Conservation (phyloP, 352 stramenopile genomes). For the Thraustochytrium striatum region DNA sequence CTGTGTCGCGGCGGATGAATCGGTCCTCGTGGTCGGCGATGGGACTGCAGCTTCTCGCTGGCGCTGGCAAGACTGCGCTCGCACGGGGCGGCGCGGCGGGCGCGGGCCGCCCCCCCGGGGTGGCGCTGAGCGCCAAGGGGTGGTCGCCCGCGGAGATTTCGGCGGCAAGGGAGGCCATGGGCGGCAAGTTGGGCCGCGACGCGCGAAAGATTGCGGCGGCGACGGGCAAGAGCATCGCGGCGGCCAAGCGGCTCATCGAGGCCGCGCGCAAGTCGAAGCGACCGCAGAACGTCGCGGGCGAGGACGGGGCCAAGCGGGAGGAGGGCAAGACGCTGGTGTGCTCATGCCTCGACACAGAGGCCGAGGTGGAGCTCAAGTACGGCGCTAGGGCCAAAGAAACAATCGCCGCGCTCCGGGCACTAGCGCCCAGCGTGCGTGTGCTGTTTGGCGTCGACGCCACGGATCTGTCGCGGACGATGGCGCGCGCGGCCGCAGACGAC, state of each 20-base stretch:
- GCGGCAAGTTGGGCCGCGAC: too few relatives aligned
- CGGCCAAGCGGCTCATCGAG: too few relatives aligned
- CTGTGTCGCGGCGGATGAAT: not conserved
- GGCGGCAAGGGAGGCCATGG: too few relatives aligned
- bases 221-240: too few relatives aligned
- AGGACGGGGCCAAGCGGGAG: not conserved
- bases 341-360: not conserved
- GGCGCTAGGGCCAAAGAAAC: not conserved
- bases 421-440: conserved; percentile 58
- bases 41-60: conserved; percentile 1
- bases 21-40: conserved; percentile 4
- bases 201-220: too few relatives aligned
- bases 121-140: too few relatives aligned
- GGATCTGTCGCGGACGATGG: conserved; percentile 60
- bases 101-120: too few relatives aligned
- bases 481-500: not conserved
- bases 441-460: conserved; percentile 75
- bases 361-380: not conserved
- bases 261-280: too few relatives aligned
- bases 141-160: too few relatives aligned
- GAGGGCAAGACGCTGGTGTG: not conserved
- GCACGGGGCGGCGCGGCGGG: too few relatives aligned
- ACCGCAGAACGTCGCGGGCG: too few relatives aligned
- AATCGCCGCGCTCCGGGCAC: not conserved
- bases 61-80: not conserved